Conservation (phyloP, 1,139 yeast genomes). For the Diutina scorzettiae region DNA sequence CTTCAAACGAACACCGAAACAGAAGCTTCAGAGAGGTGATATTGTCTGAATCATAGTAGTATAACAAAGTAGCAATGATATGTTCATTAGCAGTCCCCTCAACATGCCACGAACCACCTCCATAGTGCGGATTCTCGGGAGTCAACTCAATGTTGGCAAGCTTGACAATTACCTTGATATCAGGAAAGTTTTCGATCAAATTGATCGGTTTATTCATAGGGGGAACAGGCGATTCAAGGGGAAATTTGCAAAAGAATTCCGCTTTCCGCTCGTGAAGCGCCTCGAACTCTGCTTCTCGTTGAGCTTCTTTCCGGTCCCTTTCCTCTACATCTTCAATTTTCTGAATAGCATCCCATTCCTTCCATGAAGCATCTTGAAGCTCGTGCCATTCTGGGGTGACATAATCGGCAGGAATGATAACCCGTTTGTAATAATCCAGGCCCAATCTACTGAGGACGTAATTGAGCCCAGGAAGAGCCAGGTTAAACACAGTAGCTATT, state of each 20-base stretch:
- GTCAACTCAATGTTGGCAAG: constrained; percentile 31
- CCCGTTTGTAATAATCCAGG: too few relatives aligned
- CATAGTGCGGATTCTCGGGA: constrained; percentile 27
- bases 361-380: too few relatives aligned
- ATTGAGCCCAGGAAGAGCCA: not conserved
- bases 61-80: constrained; percentile 30
- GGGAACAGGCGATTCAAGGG: constrained; percentile 37
- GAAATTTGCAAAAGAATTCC: too few relatives aligned
- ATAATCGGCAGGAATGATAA: too few relatives aligned
- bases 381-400: too few relatives aligned
- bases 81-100: constrained; percentile 34
- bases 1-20: constrained; percentile 21
- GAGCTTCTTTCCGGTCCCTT: constrained; percentile 5
- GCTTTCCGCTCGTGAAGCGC: too few relatives aligned
- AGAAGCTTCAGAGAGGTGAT: constrained; percentile 24
- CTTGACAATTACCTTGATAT: constrained; percentile 29
- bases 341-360: too few relatives aligned
- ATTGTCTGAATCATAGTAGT: constrained; percentile 31
- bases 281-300: too few relatives aligned
- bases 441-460: too few relatives aligned
- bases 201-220: constrained; percentile 59
- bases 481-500: not conserved
- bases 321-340: constrained; percentile 11
- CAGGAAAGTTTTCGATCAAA: constrained; percentile 62
- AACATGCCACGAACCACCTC: constrained; percentile 36